Evolutionary conservation across 78 protist species (phyloP), one percentile per base, ranked within the genome.

Genomic region (Speleostelium caveatum): DNA sequence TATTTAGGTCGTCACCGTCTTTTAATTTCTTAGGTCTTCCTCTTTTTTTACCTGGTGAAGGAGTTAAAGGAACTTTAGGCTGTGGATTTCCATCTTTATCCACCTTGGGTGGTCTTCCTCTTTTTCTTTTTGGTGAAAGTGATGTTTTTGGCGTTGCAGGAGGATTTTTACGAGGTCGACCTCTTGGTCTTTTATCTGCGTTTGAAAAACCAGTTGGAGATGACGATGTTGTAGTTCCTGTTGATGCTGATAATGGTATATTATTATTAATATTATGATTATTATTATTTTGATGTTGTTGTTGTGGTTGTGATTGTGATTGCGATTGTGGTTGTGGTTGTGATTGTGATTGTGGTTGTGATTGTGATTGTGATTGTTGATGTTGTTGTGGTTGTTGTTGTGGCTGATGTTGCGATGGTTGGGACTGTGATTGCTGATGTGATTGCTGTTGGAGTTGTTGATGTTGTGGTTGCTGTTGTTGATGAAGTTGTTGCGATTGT

Each of bases 41-140:
- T 65, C 91, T 69, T 39, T 83, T 83, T 51, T 83, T 83, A 19
- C 65, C 56, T 22, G 58, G 35, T 7, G 75, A 39, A 65, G 73
- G 87, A 21, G 62, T 30, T 28, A 45, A 35, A 6, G 67, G 51
- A 12, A 56, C 33, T 39, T 83, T 73, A 22, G 67, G 86, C 28
- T 22, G 49, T 59, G 91, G 91, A 10, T 83, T 53, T 5, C 91
- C 91, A 41, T 83, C 79, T 45, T 83, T 16, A 26, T 83, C 91
- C 58, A 83, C 19, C 72, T 83, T 83, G 61, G 79, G 91, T 42
- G 91, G 91, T 65, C 91, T 69, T 12, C 91, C 91, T 28, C 91
- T 45, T 38, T 67, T 67, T 30, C 91, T 59, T 72, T 83, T 83
- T 39, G 91, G 91, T n/a, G 36, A 28, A 33, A 30, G 32, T 10